Evolutionary conservation across 2,329 filamentous ascomycete genomes (phyloP).

Genomic region (Venturiaceae sp.): DNA sequence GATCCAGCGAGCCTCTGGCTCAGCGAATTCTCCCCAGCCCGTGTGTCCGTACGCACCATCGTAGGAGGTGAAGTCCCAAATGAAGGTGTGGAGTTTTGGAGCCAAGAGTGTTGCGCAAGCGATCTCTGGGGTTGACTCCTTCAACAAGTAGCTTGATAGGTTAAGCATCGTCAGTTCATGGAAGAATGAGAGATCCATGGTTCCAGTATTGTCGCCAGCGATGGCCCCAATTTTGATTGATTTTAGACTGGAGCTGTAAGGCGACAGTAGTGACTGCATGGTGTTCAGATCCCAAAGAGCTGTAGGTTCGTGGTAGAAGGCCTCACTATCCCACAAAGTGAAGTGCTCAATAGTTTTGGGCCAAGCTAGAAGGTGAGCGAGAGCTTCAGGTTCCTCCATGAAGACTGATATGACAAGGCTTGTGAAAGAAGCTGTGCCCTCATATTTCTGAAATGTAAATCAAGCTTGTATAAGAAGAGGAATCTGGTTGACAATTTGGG

Average conservation of each 20-base stretch:
- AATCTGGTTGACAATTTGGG: too few species aligned
- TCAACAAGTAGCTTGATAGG: background rate
- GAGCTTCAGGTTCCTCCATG: background rate
- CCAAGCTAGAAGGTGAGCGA: background rate
- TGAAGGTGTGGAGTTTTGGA: background rate
- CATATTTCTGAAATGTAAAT: too few species aligned
- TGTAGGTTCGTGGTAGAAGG: background rate
- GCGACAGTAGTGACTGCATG: background rate
- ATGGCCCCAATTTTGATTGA: background rate
- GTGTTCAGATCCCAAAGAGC: background rate
- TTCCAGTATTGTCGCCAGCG: background rate
- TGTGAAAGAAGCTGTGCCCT: background rate
- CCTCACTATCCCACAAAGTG: background rate
- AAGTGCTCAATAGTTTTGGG: background rate
- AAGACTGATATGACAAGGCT: background rate
- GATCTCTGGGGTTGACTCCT: background rate
- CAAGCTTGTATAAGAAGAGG: too few species aligned
- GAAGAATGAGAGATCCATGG: background rate
- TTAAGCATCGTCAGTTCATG: background rate
- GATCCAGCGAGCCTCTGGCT: background rate
- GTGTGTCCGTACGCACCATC: too few species aligned
- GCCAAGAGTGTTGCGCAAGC: background rate
- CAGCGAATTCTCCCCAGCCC: background rate
- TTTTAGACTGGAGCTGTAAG: background rate
- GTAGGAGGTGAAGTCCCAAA: background rate